phyloP scores from a whole-genome alignment of 305 asterid genomes.

The Fraxinus xanthoxyloides region DNA sequence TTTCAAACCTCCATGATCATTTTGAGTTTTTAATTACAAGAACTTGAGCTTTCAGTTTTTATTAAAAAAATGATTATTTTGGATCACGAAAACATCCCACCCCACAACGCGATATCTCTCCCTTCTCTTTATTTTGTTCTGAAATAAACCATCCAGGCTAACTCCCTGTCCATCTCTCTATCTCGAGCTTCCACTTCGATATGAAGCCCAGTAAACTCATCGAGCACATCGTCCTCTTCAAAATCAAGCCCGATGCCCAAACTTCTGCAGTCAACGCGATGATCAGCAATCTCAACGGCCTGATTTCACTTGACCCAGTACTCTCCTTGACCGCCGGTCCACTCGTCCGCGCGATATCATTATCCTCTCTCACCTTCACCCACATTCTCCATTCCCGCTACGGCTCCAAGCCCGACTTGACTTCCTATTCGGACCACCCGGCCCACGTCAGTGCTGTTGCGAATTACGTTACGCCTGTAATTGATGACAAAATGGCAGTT shows the following conservation, averaged over 20 bases:
- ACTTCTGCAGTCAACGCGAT: constrained; percentile 60
- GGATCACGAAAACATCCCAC: no score
- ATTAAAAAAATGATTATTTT: no score
- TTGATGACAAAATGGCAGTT: constrained; percentile 76
- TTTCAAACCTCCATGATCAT: no score
- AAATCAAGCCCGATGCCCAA: constrained; percentile 53
- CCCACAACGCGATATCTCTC: no score
- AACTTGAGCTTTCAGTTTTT: no score
- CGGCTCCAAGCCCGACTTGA: constrained; percentile 56
- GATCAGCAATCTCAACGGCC: constrained; percentile 65
- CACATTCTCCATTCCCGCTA: constrained; percentile 93
- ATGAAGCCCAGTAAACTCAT: constrained; percentile 34
- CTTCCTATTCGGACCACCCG: constrained; percentile 63
- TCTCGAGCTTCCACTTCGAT: not conserved
- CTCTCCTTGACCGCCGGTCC: constrained; percentile 76
- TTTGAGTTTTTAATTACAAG: no score
- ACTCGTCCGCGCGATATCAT: constrained; percentile 49
- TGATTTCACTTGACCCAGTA: constrained; percentile 58
- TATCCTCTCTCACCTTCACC: constrained; percentile 58
- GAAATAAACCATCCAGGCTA: not conserved
- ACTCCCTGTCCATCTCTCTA: not conserved
- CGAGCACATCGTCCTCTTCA: constrained; percentile 88
- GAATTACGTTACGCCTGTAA: constrained; percentile 48
- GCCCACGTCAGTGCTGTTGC: constrained; percentile 57
- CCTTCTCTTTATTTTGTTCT: not conserved